Conservation (phyloP, 768 basidiomycete genomes). For the Artomyces pyxidatus region DNA sequence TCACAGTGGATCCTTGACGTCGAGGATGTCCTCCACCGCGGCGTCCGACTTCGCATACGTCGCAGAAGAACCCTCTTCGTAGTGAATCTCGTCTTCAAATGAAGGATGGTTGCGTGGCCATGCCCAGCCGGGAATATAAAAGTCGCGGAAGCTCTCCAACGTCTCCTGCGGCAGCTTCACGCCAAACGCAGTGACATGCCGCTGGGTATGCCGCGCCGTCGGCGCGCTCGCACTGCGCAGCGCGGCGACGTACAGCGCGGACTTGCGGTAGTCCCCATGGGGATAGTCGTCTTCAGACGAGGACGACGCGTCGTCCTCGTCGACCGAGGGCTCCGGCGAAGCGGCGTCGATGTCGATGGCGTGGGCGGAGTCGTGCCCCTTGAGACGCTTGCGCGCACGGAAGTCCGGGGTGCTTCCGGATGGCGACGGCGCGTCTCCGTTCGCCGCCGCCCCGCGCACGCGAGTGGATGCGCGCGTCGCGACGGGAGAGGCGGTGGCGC, state of each 20-base stretch:
- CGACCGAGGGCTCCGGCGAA: background rate
- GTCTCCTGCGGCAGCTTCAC: constrained; percentile 17
- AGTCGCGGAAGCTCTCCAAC: constrained; percentile 13
- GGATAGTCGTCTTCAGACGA: constrained; percentile 5
- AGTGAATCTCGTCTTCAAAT: background rate
- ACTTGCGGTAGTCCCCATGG: constrained; percentile 12
- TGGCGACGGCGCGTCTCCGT: background rate
- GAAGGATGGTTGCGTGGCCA: background rate
- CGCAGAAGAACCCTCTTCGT: background rate
- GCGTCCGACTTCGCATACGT: constrained; percentile 3
- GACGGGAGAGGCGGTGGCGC: background rate
- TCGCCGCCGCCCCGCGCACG: background rate
- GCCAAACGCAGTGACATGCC: constrained; percentile 55
- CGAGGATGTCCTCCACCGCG: background rate
- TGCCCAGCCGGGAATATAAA: constrained; percentile 1
- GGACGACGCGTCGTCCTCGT: constrained; percentile 1
- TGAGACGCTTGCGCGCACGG: background rate
- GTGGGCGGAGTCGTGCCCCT: background rate
- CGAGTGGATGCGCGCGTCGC: background rate
- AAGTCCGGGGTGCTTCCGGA: background rate
- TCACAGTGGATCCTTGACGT: background rate
- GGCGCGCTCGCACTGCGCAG: constrained; percentile 37
- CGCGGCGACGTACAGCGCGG: constrained; percentile 41
- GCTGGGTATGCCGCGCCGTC: constrained; percentile 39
- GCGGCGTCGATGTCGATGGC: background rate